Evolutionary conservation across 768 basidiomycete genomes (phyloP), one percentile per base, ranked within the genome.

Genomic region (Phaeotremella skinneri): DNA sequence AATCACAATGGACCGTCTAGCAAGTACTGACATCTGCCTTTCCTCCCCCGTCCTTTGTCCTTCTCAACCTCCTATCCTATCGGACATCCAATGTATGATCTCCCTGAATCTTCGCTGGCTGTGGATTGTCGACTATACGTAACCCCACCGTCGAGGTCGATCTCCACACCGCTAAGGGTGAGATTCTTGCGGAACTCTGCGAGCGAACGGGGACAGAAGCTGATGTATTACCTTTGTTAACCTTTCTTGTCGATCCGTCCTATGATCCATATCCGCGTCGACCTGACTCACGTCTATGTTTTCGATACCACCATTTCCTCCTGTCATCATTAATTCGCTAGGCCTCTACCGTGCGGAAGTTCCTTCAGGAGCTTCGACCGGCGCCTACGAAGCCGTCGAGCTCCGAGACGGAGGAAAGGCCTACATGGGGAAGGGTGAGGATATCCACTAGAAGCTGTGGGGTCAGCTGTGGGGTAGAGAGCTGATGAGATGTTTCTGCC

Each of bases 361-460:
- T 43, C 96, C 96, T 43, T 97, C 94, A 59, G 96, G 96, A 78
- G 96, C 96, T 42, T 99, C 96, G 58, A 98, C 96, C 53, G 96
- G 96, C 82, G 81, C 90, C 67, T 91, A 99, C 78, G 96, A 99
- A 80, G 96, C 96, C 63, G 91, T 97, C 68, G 96, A 99, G 81
- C 89, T 99, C 79, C 91, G 96, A 69, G 96, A 99, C 79, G 88
- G 87, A 64, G 93, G 91, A 82, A 96, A 96, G 80, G 85, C 85
- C 72, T 99, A 96, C 78, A 84, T 96, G 69, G 96, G 96, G 74
- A 99, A 98, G 83, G 94, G 94, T 88, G 71, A 60, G 84, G 26
- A 17, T 37, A 17, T 37, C 34, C 34, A 37, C 7, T 37, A 7
- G 17, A 37, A 17, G 34, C 34, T 37, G 9, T 17, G 34, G 17